Evolutionary conservation across 2,329 filamentous ascomycete genomes (phyloP), one percentile per base, ranked within the genome.

Genomic region (Penicillium sp.): DNA sequence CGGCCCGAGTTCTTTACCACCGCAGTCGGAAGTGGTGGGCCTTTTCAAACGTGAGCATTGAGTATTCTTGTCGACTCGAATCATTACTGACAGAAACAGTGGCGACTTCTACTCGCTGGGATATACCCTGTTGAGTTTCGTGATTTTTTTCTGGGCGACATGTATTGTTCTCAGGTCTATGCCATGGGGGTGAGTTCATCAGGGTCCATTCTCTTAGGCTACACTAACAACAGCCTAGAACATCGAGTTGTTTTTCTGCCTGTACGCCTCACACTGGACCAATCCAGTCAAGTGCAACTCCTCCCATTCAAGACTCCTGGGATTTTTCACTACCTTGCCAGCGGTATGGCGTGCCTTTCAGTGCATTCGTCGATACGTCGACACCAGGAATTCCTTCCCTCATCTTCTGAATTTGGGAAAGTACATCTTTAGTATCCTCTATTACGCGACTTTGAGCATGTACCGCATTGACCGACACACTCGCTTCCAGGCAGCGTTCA

Each of bases 91-190:
- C 53, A 27, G 11, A 10, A 35, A 8, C 57, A 94, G 87, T 95
- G 89, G 82, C 89, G 94, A 54, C 78, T 97, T 16, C 75, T 95
- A 47, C 81, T 92, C 44, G 90, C 92, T 13, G 92, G 92, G 4
- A 69, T 95, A 18, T 96, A 95, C 65, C 90, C 90, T 1, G 94
- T 99, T 44, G 92, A 97, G 69, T 99, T 97, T 69, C 84, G 92
- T 51, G 94, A 99, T 72, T 97, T 99, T 74, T 97, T 96, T 72
- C 81, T 97, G 0, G 94, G 94, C 46, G 94, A 99, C 69, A 96
- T 97, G 79, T 96, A 95, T 71, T 97, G 92, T 72, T 97, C 94
- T 2, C 79, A 95, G 50, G 95, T 92, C 5, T 99, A 99, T 71
- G 82, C 87, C 14, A 89, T 90, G 72, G 87, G 89, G 54, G 89